Conservation (phyloP, 495 filamentous ascomycete genomes). For the Tuber indicum region DNA sequence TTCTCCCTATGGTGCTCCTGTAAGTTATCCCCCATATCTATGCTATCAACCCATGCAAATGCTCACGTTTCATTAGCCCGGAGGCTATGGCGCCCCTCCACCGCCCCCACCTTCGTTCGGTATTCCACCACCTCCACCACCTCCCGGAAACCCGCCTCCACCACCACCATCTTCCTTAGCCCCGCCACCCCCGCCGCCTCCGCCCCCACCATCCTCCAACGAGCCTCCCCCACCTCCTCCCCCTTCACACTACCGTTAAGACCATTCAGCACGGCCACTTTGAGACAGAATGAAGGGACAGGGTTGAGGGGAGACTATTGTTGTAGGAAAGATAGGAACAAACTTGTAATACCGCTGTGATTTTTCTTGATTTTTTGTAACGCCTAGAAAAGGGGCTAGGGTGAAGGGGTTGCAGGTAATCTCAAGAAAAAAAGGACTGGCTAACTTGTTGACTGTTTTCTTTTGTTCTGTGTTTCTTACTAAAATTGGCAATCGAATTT, state of each 20-base stretch:
- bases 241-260: constrained; percentile 15
- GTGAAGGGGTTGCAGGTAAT: background rate
- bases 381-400: background rate
- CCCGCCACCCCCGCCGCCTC: constrained; percentile 35
- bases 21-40: constrained; percentile 17
- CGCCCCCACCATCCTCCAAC: constrained; percentile 37
- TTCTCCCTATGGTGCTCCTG: constrained; percentile 37
- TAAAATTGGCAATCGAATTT: background rate
- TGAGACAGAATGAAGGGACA: background rate
- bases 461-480: background rate
- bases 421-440: background rate
- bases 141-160: constrained; percentile 36
- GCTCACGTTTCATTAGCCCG: constrained; percentile 27
- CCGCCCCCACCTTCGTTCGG: constrained; percentile 37
- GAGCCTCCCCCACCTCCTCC: constrained; percentile 40
- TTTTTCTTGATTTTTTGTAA: background rate
- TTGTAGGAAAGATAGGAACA: background rate
- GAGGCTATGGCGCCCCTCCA: constrained; percentile 38
- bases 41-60: background rate
- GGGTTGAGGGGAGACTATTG: background rate
- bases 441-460: background rate
- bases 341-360: background rate
- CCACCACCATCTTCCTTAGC: constrained; percentile 29
- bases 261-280: background rate
- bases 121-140: constrained; percentile 26